phyloP scores from a whole-genome alignment of 2,329 filamentous ascomycete genomes.

The Coniochaeta pulveracea region DNA sequence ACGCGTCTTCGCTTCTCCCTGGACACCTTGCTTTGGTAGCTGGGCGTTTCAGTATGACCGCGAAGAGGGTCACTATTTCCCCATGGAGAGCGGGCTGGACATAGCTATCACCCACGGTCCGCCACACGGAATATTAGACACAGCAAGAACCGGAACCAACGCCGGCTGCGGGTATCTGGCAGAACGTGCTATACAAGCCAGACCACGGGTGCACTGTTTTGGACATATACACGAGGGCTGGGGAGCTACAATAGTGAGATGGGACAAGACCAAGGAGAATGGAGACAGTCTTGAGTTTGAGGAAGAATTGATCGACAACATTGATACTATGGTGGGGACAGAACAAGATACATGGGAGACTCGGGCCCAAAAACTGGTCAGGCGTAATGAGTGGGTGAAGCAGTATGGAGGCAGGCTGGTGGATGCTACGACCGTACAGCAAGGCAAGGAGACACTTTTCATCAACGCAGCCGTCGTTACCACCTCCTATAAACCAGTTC shows the following conservation, averaged over 20 bases:
- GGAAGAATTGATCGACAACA: slow-evolving; percentile 23
- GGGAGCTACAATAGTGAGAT: slow-evolving; percentile 41
- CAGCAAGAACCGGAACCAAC: slow-evolving; percentile 16
- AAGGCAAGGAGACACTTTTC: slow-evolving; percentile 37
- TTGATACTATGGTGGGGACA: slow-evolving; percentile 14
- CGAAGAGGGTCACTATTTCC: slow-evolving; percentile 24
- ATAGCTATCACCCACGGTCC: slow-evolving; percentile 45
- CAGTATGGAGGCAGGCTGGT: slow-evolving; percentile 8
- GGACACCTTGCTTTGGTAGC: slow-evolving; percentile 31
- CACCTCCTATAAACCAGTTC: slow-evolving; percentile 3
- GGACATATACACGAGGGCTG: slow-evolving; percentile 49
- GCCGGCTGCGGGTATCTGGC: slow-evolving; percentile 34
- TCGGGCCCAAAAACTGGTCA: not conserved
- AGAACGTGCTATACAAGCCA: slow-evolving; percentile 27
- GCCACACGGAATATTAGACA: slow-evolving; percentile 38
- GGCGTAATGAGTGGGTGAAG: not conserved
- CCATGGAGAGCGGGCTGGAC: slow-evolving; percentile 25
- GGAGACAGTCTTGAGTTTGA: slow-evolving; percentile 32
- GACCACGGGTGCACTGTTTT: slow-evolving; percentile 41
- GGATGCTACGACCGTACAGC: slow-evolving; percentile 21
- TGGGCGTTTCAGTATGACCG: slow-evolving; percentile 39
- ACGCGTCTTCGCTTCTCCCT: slow-evolving; percentile 41
- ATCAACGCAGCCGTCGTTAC: slow-evolving; percentile 41
- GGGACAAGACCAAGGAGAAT: slow-evolving; percentile 22
- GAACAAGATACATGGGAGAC: not conserved